A percentile compares a stretch with the other conserved stretches of the same genome.
Evolutionary conservation across 805 yeast species (phyloP).

Genomic region (Dipodascus albidus): DNA sequence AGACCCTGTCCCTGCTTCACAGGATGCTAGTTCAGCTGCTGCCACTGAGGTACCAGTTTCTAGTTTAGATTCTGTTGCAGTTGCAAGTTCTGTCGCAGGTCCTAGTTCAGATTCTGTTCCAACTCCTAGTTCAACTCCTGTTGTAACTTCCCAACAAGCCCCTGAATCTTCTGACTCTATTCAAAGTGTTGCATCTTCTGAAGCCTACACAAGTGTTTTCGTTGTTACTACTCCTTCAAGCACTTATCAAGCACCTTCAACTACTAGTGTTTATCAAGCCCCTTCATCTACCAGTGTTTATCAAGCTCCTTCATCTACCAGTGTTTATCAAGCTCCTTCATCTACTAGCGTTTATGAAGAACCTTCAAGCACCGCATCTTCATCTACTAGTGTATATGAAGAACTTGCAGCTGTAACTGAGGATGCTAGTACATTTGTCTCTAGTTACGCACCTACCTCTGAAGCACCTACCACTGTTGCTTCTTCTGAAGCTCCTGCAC

Average conservation of each 20-base stretch:
- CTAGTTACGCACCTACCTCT: conserved; percentile 8
- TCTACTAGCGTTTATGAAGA: conserved; percentile 7
- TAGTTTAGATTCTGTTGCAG: conserved; percentile 4
- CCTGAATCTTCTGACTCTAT: conserved; percentile 9
- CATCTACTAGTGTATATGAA: conserved; percentile 4
- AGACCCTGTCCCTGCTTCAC: conserved; percentile 10
- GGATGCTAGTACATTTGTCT: conserved; percentile 3
- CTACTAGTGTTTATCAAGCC: not conserved
- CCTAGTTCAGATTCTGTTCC: not conserved
- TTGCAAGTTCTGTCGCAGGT: conserved; percentile 6
- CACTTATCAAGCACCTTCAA: not conserved
- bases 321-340: not conserved
- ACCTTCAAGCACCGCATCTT: conserved; percentile 6
- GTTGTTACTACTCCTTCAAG: not conserved
- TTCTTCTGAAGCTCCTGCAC: conserved; percentile 4
- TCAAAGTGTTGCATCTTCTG: not conserved
- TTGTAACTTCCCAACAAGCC: conserved; percentile 4
- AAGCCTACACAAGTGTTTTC: not conserved
- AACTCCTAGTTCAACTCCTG: conserved; percentile 6
- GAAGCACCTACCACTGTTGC: conserved; percentile 8
- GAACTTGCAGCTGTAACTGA: not conserved
- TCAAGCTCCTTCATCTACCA: not conserved
- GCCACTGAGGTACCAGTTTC: conserved; percentile 3
- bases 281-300: not conserved
- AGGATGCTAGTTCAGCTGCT: conserved; percentile 6